phyloP scores from a whole-genome alignment of 1,284 basidiomycete genomes.

The Hypsizygus ulmarius region DNA sequence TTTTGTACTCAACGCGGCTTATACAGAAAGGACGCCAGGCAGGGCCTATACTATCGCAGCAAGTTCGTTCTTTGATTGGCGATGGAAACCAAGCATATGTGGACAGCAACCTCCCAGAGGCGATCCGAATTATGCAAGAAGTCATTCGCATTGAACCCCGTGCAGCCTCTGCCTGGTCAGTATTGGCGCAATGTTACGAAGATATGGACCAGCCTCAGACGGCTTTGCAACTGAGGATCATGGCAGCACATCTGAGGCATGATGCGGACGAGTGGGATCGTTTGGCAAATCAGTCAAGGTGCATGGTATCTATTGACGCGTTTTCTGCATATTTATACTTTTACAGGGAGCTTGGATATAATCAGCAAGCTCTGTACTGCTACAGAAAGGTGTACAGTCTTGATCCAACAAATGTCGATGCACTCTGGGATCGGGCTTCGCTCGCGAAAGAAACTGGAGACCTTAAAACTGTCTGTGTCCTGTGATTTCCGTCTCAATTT shows the following conservation, averaged over 20 bases:
- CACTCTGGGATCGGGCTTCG: constrained; percentile 87
- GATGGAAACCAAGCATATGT: constrained; percentile 89
- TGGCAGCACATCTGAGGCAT: constrained; percentile 85
- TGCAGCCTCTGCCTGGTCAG: constrained; percentile 82
- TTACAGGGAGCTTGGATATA: constrained; percentile 62
- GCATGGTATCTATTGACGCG: background rate
- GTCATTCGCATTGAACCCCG: constrained; percentile 93
- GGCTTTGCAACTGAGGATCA: constrained; percentile 82
- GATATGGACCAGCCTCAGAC: constrained; percentile 69
- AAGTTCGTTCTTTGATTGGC: constrained; percentile 80
- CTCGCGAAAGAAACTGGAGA: constrained; percentile 79
- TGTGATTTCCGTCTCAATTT: background rate
- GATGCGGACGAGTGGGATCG: constrained; percentile 88
- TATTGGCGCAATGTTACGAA: constrained; percentile 78
- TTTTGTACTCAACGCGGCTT: background rate
- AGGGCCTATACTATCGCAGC: constrained; percentile 69
- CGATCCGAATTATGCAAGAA: constrained; percentile 83
- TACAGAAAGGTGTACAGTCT: constrained; percentile 81
- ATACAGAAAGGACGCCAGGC: constrained; percentile 33
- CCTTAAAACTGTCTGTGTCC: constrained; percentile 52
- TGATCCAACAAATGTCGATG: constrained; percentile 79
- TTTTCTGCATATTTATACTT: background rate
- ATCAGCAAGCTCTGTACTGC: constrained; percentile 90
- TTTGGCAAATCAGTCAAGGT: constrained; percentile 77
- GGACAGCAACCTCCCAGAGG: constrained; percentile 63